These are phyloP conservation scores for Poa annua DNA, from an alignment of 176 grass and related monocot genomes.

Conservation along the genomic window DNA sequence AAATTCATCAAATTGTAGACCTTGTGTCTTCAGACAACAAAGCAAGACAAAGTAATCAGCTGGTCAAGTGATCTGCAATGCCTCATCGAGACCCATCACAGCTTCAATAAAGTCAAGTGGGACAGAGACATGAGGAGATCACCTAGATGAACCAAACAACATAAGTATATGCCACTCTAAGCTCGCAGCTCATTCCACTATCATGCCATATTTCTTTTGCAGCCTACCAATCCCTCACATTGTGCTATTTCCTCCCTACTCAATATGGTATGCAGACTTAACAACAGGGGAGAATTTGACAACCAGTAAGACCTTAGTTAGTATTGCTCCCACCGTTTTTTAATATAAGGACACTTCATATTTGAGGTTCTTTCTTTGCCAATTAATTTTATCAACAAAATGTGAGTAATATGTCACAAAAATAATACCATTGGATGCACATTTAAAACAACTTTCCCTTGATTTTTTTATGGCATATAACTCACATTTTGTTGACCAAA, in stretches of 20 bases:
- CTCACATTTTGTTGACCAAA: too few species aligned
- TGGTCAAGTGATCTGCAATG: neutral
- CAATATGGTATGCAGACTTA: neutral
- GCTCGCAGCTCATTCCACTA: neutral
- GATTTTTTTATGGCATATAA: too few species aligned
- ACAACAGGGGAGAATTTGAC: neutral
- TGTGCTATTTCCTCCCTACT: neutral
- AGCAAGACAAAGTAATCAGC: neutral
- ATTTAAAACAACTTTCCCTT: too few species aligned
- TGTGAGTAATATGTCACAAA: too few species aligned
- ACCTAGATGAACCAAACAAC: neutral
- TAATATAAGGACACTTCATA: too few species aligned
- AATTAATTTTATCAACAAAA: too few species aligned
- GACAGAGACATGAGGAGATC: neutral
- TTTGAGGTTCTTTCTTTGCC: too few species aligned
- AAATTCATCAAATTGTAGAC: neutral
- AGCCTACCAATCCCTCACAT: neutral
- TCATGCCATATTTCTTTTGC: neutral
- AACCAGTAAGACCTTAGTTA: neutral
- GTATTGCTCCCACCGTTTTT: too few species aligned
- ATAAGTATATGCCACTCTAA: neutral
- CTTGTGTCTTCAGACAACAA: neutral
- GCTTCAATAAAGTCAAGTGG: neutral
- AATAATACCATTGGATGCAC: too few species aligned
- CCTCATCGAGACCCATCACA: neutral